These are phyloP conservation scores for Phytophthora cactorum DNA, from an alignment of 352 stramenopile species.

Conservation along the genomic window DNA sequence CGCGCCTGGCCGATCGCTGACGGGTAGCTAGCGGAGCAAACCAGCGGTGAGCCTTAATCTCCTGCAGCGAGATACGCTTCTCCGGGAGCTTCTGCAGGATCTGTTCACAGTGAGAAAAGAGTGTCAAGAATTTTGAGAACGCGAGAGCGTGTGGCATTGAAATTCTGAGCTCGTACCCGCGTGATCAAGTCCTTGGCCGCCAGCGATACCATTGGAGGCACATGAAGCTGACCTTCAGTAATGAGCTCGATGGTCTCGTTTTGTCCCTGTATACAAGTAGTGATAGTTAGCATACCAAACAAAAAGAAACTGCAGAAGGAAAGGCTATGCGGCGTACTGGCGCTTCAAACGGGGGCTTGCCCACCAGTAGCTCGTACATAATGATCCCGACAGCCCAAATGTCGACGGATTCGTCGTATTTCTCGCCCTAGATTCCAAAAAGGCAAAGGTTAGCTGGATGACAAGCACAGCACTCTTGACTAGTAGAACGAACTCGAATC, in stretches of 20 bases:
- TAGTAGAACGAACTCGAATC: conserved; percentile 84
- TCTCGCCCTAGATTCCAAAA: conserved; percentile 67
- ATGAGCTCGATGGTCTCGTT: conserved; percentile 97
- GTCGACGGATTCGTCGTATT: conserved; percentile 99
- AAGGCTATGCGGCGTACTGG: conserved; percentile 48
- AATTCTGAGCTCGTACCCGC: conserved; percentile 39
- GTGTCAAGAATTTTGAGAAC: background rate
- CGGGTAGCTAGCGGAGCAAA: conserved; percentile 65
- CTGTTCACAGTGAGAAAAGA: conserved; percentile 26
- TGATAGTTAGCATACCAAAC: background rate
- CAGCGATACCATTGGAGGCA: conserved; percentile 75
- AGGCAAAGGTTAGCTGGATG: background rate
- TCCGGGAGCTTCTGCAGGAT: conserved; percentile 79
- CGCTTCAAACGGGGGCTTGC: conserved; percentile 97
- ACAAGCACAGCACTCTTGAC: background rate
- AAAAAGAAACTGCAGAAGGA: background rate
- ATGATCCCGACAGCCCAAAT: conserved; percentile 99
- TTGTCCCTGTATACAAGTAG: conserved; percentile 73
- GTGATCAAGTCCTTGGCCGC: conserved; percentile 78
- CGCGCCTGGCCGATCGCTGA: conserved; percentile 48
- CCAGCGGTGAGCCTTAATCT: conserved; percentile 84
- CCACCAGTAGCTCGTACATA: conserved; percentile 98
- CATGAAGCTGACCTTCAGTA: conserved; percentile 73
- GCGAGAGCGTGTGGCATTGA: background rate
- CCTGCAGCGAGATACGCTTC: conserved; percentile 60